A percentile compares a stretch with the other conserved stretches of the same genome.
Conservation (phyloP, 2,329 filamentous ascomycete genomes). For the Simplicillium aogashimaense region DNA sequence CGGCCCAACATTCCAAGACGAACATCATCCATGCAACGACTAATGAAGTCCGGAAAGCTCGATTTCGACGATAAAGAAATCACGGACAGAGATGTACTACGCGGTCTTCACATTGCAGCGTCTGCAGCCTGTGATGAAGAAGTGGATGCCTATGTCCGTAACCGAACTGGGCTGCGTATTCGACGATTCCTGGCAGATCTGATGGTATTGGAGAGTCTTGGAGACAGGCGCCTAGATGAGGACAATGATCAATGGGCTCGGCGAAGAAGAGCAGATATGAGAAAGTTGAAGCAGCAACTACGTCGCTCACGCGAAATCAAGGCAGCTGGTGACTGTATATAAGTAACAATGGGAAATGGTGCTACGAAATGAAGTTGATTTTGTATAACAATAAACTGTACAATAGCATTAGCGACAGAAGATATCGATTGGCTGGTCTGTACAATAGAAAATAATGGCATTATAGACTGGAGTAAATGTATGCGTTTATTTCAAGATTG, state of each 20-base stretch:
- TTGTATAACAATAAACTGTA: not conserved
- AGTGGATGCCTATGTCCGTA: slow-evolving; percentile 40
- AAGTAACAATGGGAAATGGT: not conserved
- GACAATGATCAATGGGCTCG: slow-evolving; percentile 15
- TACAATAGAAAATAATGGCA: slow-evolving; percentile 1
- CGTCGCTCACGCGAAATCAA: slow-evolving; percentile 20
- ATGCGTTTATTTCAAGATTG: too few relatives aligned
- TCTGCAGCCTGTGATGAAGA: slow-evolving; percentile 45
- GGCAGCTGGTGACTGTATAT: not conserved
- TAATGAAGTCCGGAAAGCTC: slow-evolving; percentile 9
- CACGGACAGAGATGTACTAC: slow-evolving; percentile 40
- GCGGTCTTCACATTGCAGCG: slow-evolving; percentile 44
- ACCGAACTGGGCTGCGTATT: slow-evolving; percentile 41
- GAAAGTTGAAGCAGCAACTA: slow-evolving; percentile 23
- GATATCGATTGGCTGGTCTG: not conserved
- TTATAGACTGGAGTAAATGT: not conserved
- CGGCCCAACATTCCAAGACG: slow-evolving; percentile 24
- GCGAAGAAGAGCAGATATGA: slow-evolving; percentile 20
- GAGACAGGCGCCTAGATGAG: slow-evolving; percentile 16
- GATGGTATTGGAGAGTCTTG: slow-evolving; percentile 37
- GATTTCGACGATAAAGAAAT: slow-evolving; percentile 28
- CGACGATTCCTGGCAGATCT: slow-evolving; percentile 46
- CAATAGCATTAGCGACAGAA: not conserved
- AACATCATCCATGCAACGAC: slow-evolving; percentile 22
- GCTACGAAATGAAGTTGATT: not conserved